These are phyloP conservation scores for Potentilla sterilis DNA, from an alignment of 306 rosid genomes.

Conservation along the genomic window DNA sequence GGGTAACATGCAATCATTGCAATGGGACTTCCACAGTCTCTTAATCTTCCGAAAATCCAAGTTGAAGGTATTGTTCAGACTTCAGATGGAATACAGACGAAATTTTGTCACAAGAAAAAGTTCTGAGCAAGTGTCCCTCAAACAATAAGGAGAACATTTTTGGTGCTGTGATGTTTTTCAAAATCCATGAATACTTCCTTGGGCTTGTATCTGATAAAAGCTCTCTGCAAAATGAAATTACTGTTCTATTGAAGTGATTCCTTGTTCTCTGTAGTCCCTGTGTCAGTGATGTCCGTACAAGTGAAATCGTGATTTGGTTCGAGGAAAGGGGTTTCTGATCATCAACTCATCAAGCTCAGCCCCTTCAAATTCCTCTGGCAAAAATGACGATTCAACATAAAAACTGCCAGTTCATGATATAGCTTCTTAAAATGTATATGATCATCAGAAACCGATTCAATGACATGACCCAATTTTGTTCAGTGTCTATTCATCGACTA, in stretches of 20 bases:
- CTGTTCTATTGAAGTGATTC: neutral
- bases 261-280: neutral
- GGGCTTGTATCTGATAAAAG: no score
- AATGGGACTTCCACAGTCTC: neutral
- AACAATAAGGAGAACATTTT: neutral
- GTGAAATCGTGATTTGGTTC: neutral
- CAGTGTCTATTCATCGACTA: conserved; percentile 2
- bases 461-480: neutral
- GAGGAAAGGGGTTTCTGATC: neutral
- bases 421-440: neutral
- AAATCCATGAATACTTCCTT: neutral
- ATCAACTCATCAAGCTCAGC: neutral
- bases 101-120: neutral
- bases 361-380: neutral
- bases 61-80: neutral
- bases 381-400: neutral
- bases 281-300: neutral
- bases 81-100: neutral
- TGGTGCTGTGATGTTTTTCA: neutral
- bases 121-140: neutral
- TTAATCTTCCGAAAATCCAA: neutral
- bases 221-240: neutral
- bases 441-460: conserved; percentile 3
- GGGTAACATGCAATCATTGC: neutral
- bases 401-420: neutral